Evolutionary conservation across 331 rosid species (phyloP).

Genomic region (Malus hybrid): DNA sequence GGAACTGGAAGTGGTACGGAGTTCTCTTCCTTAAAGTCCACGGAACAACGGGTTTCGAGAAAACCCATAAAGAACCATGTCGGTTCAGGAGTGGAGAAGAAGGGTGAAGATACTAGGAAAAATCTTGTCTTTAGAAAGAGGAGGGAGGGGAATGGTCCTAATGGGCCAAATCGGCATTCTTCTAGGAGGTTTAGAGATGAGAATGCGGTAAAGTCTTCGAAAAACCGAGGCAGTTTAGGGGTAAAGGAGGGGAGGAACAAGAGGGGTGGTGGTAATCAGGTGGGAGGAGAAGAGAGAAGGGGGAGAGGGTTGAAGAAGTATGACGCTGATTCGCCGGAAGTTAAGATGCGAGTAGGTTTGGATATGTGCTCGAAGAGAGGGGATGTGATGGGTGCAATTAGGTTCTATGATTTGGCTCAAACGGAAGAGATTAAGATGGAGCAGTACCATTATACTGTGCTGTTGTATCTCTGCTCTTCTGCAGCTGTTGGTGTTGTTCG

Average conservation of each 20-base stretch:
- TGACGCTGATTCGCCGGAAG: constrained; percentile 31
- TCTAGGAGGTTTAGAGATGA: constrained; percentile 11
- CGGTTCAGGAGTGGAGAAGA: constrained; percentile 30
- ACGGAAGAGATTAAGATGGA: constrained; percentile 39
- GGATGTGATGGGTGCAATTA: constrained; percentile 65
- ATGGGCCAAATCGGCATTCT: constrained; percentile 12
- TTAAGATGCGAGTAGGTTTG: constrained; percentile 38
- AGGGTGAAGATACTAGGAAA: constrained; percentile 18
- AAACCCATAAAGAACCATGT: constrained; percentile 22
- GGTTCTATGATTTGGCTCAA: constrained; percentile 54
- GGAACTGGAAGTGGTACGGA: constrained; percentile 9
- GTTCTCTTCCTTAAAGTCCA: constrained; percentile 26
- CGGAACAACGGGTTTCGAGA: constrained; percentile 13
- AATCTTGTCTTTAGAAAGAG: constrained; percentile 21
- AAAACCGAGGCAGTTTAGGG: neutral
- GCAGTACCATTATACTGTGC: constrained; percentile 74
- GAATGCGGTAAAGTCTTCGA: constrained; percentile 15
- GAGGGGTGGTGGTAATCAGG: constrained; percentile 10
- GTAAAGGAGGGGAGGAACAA: constrained; percentile 19
- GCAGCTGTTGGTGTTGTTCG: constrained; percentile 76
- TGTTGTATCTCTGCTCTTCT: constrained; percentile 84
- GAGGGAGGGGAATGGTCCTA: constrained; percentile 18
- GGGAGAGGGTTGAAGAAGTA: constrained; percentile 29
- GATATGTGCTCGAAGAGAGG: constrained; percentile 86
- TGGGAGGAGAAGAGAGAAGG: constrained; percentile 22